phyloP scores from a whole-genome alignment of 2,329 filamentous ascomycete genomes.

The Ceratocystis lukuohia region DNA sequence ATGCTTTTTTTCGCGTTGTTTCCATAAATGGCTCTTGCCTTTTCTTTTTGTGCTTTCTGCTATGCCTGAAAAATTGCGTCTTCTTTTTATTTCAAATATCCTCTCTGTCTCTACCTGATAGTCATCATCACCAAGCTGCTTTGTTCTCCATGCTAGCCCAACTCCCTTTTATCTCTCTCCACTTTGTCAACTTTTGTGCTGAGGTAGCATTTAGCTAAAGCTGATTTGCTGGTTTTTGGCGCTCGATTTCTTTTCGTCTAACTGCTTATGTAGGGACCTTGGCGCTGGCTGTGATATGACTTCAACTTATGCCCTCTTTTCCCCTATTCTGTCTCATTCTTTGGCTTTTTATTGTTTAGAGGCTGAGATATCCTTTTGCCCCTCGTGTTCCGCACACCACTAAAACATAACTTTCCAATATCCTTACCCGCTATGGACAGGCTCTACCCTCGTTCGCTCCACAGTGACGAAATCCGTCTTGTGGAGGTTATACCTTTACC shows the following conservation, averaged over 20 bases:
- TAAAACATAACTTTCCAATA: not conserved
- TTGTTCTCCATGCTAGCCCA: not conserved
- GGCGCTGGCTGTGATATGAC: not conserved
- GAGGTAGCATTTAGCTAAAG: not conserved
- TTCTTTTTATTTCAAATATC: not conserved
- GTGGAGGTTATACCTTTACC: constrained; percentile 17
- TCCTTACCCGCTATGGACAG: constrained; percentile 7
- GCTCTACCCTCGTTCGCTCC: constrained; percentile 13
- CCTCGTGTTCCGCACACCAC: not conserved
- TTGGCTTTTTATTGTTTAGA: not conserved
- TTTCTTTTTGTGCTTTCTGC: not conserved
- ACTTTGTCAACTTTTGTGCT: not conserved
- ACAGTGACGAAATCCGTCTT: constrained; percentile 18
- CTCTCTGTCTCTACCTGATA: not conserved
- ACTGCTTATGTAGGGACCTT: not conserved
- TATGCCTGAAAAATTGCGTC: not conserved
- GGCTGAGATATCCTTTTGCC: not conserved
- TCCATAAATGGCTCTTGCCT: not conserved
- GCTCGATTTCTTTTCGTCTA: not conserved
- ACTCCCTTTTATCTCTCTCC: not conserved
- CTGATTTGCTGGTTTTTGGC: not conserved
- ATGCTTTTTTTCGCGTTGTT: not conserved
- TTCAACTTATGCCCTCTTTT: not conserved
- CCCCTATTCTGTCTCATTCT: constrained; percentile 6
- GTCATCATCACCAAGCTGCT: not conserved